Percentiles rank a stretch among this genome's conserved stretches.
phyloP scores from a whole-genome alignment of 768 basidiomycete species.

The Stropharia rugosoannulata region DNA sequence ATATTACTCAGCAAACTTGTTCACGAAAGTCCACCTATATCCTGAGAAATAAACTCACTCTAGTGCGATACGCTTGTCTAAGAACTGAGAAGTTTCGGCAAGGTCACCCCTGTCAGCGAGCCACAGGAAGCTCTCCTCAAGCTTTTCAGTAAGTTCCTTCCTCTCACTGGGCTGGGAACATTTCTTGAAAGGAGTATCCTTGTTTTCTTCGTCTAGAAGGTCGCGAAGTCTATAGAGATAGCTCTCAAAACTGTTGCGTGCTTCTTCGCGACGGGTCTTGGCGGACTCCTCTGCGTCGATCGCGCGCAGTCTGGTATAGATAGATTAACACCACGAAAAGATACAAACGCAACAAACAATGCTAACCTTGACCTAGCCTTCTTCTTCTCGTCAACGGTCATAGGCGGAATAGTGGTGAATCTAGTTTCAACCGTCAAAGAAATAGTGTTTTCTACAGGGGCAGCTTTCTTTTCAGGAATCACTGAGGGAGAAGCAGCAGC shows the following conservation, averaged over 20 bases:
- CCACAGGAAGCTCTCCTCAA: conserved; percentile 82
- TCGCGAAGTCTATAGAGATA: conserved; percentile 93
- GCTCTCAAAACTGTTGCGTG: conserved; percentile 85
- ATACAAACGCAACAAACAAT: neutral
- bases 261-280: conserved; percentile 83
- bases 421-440: conserved; percentile 60
- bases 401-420: conserved; percentile 69
- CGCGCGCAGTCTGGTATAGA: conserved; percentile 61
- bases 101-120: conserved; percentile 80
- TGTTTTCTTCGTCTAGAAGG: conserved; percentile 65
- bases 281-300: conserved; percentile 77
- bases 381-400: conserved; percentile 78
- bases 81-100: conserved; percentile 74
- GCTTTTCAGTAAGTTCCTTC: conserved; percentile 56
- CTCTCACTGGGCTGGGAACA: conserved; percentile 79
- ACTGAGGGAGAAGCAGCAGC: conserved; percentile 41
- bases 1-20: neutral
- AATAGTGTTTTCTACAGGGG: conserved; percentile 61
- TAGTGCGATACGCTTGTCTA: conserved; percentile 72
- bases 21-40: no score
- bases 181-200: conserved; percentile 76
- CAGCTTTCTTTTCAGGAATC: conserved; percentile 32
- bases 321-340: neutral
- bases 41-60: conserved; percentile 61
- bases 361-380: conserved; percentile 69